Evolutionary conservation across 2,329 filamentous ascomycete species (phyloP), one percentile per base, ranked within the genome.

Genomic region (Aspergillus sp.): DNA sequence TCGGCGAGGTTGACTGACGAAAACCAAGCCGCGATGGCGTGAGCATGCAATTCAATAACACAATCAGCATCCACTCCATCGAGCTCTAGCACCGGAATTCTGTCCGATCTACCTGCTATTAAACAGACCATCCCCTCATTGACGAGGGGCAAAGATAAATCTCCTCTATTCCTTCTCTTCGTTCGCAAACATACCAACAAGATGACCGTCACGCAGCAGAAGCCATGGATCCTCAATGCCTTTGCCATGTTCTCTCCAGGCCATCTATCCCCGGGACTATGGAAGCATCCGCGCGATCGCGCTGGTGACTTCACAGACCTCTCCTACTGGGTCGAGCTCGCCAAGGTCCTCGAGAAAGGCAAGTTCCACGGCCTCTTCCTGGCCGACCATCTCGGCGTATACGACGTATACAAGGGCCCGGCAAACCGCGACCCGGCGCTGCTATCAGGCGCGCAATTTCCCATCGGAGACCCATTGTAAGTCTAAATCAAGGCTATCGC

Each of bases 321-420:
- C 6, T 64, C 71, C 2, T 74, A 76, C 56, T 79, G 76, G 76
- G 73, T 72, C 2, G 62, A 73, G 2, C 52, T 79, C 14, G 76
- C 76, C 4, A 69, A 76, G 50, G 62, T 68, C n/a, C 64, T 78
- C 0, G 74, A 78, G 17, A 69, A 71, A 8, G 73, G 70, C 3
- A 73, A 74, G 10, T 77, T 78, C 48, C 74, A 78, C 53, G 74
- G 70, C 2, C 65, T 79, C 22, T 79, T 78, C 61, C 65, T 79
- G 32, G 76, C 76, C 1, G 76, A 79, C 55, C 70, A 74, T 4
- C 67, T 76, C 1, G 73, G 74, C 0, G 63, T 65, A 9, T 75
- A 76, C 56, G 73, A 74, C 52, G 69, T 74, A 3, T 76, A 76
- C 57, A 71, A 73, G 42, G 70, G 69, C 59, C 71, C 69, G 5